Conservation (phyloP, 2,329 filamentous ascomycete genomes). For the Calonectria fujianensis region DNA sequence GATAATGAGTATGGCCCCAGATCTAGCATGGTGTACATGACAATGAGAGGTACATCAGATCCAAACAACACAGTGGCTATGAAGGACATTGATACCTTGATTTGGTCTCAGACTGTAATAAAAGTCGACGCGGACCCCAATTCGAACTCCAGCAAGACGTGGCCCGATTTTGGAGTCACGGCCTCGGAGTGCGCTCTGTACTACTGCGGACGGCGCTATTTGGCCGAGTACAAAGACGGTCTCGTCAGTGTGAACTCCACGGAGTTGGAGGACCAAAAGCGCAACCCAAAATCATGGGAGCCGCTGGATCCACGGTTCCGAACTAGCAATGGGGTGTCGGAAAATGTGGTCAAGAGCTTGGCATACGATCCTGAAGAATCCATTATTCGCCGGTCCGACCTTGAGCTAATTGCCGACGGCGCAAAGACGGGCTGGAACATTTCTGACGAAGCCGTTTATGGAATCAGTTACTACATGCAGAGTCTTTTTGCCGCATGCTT, state of each 20-base stretch:
- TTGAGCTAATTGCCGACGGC: slow-evolving; percentile 11
- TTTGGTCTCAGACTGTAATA: slow-evolving; percentile 44
- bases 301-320: not conserved
- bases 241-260: slow-evolving; percentile 29
- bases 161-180: slow-evolving; percentile 35
- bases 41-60: slow-evolving; percentile 39
- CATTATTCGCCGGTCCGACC: slow-evolving; percentile 17
- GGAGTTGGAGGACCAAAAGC: slow-evolving; percentile 10
- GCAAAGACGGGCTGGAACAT: slow-evolving; percentile 35
- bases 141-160: slow-evolving; percentile 16
- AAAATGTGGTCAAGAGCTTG: slow-evolving; percentile 24
- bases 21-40: slow-evolving; percentile 40
- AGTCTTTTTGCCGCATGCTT: slow-evolving; percentile 40
- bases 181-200: slow-evolving; percentile 44
- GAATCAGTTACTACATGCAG: slow-evolving; percentile 44
- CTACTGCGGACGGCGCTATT: slow-evolving; percentile 42
- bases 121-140: slow-evolving; percentile 33
- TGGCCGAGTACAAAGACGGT: slow-evolving; percentile 15
- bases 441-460: slow-evolving; percentile 35
- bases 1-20: slow-evolving; percentile 19
- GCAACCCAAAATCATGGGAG: slow-evolving; percentile 35
- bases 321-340: slow-evolving; percentile 2
- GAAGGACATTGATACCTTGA: slow-evolving; percentile 41
- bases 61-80: slow-evolving; percentile 36
- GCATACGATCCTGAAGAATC: slow-evolving; percentile 38